These are phyloP conservation scores for Rhodotorula mucilaginosa DNA, from an alignment of 1,284 basidiomycete species.

Conservation along the genomic window DNA sequence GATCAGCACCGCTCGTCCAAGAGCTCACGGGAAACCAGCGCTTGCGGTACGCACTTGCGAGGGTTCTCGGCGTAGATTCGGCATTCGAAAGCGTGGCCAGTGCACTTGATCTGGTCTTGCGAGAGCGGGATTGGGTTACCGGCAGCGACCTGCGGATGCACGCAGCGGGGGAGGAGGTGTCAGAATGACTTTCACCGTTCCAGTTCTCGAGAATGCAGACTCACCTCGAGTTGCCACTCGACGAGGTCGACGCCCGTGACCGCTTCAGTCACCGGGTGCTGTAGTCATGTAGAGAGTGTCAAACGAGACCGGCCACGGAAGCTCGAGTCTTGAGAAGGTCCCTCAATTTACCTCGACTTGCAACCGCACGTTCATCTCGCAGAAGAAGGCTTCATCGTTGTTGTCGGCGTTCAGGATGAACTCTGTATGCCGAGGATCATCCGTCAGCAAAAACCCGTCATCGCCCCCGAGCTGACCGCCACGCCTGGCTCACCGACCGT, in stretches of 20 bases:
- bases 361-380: constrained; percentile 87
- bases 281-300: constrained; percentile 44
- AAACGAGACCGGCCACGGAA: not conserved
- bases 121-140: constrained; percentile 77
- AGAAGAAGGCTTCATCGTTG: constrained; percentile 73
- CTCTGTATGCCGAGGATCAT: constrained; percentile 47
- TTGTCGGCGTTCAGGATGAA: constrained; percentile 91
- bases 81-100: constrained; percentile 91
- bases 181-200: not conserved
- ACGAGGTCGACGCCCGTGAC: constrained; percentile 88
- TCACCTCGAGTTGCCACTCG: constrained; percentile 84
- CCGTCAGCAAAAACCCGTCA: not conserved
- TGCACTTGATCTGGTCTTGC: constrained; percentile 74
- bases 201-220: constrained; percentile 7
- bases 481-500: constrained; percentile 60
- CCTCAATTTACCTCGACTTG: constrained; percentile 58
- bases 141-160: constrained; percentile 64
- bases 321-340: not conserved
- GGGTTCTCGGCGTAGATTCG: constrained; percentile 97
- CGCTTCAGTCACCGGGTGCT: constrained; percentile 89
- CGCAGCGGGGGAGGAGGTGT: not conserved
- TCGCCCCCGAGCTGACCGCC: no score
- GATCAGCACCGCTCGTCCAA: not conserved
- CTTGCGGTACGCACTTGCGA: constrained; percentile 56
- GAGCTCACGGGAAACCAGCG: no score